phyloP scores from a whole-genome alignment of 129 eudicot species.

The Chrysanthemum seticuspe region DNA sequence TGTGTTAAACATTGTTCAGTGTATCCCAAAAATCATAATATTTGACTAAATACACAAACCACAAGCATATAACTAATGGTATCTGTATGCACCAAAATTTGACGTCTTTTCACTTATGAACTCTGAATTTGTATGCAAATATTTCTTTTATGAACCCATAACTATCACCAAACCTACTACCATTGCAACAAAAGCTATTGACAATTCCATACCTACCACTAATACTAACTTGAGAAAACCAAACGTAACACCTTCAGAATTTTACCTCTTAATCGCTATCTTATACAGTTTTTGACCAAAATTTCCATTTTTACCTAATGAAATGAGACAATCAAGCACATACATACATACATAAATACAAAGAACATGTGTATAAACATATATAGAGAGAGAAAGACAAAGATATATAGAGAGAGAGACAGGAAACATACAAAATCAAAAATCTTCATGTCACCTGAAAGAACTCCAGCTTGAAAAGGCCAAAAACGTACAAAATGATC shows the following conservation, averaged over 20 bases:
- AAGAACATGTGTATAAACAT: too few relatives aligned
- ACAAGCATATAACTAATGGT: too few relatives aligned
- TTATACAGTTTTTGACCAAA: neutral
- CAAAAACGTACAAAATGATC: slow-evolving; percentile 23
- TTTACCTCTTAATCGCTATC: neutral
- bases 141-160: too few relatives aligned
- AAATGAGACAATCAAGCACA: slow-evolving; percentile 6
- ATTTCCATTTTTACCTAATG: neutral
- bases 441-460: slow-evolving; percentile 27
- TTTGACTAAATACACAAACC: too few relatives aligned
- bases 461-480: slow-evolving; percentile 7
- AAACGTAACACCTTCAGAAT: neutral
- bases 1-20: too few relatives aligned
- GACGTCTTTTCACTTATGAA: too few relatives aligned
- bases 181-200: neutral
- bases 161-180: too few relatives aligned
- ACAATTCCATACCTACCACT: neutral
- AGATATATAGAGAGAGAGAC: slow-evolving; percentile 19
- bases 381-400: neutral
- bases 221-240: neutral
- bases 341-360: neutral
- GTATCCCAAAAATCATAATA: too few relatives aligned
- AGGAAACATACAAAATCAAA: slow-evolving; percentile 39
- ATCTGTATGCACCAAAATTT: too few relatives aligned
- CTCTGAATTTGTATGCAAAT: too few relatives aligned